Evolutionary conservation across 1,284 basidiomycete species (phyloP).

Genomic region (Irpex rosettiformis): DNA sequence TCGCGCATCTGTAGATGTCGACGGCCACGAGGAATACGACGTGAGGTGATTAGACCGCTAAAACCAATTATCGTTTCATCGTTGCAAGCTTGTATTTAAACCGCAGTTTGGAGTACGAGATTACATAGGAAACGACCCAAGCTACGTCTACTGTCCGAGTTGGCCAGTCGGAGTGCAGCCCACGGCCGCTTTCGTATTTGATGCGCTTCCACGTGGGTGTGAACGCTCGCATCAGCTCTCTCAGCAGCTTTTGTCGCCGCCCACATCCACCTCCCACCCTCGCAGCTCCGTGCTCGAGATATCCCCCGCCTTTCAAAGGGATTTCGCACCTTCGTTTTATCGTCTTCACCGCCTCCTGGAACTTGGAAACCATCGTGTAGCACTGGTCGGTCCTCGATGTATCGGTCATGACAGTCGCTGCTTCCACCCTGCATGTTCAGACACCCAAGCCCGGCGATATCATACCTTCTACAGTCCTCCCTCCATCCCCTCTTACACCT

Average conservation of each 20-base stretch:
- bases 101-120: not conserved
- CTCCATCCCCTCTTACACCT: slow-evolving; percentile 14
- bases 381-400: slow-evolving; percentile 10
- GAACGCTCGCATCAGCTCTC: slow-evolving; percentile 1
- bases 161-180: not conserved
- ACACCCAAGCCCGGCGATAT: slow-evolving; percentile 11
- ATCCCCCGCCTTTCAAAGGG: not conserved
- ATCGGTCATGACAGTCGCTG: slow-evolving; percentile 15
- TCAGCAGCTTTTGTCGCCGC: not conserved
- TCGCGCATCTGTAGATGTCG: not conserved
- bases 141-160: not conserved
- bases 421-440: slow-evolving; percentile 12
- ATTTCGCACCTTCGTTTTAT: not conserved
- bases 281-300: not conserved
- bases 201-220: not conserved
- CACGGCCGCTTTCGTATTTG: not conserved
- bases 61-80: not conserved
- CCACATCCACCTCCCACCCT: not conserved
- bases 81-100: not conserved
- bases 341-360: not conserved
- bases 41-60: not conserved
- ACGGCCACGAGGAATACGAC: not conserved
- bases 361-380: not conserved
- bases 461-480: slow-evolving; percentile 7
- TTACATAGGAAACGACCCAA: not conserved